Evolutionary conservation across 2,329 filamentous ascomycete genomes (phyloP).

Genomic region (Colletotrichum tanaceti): DNA sequence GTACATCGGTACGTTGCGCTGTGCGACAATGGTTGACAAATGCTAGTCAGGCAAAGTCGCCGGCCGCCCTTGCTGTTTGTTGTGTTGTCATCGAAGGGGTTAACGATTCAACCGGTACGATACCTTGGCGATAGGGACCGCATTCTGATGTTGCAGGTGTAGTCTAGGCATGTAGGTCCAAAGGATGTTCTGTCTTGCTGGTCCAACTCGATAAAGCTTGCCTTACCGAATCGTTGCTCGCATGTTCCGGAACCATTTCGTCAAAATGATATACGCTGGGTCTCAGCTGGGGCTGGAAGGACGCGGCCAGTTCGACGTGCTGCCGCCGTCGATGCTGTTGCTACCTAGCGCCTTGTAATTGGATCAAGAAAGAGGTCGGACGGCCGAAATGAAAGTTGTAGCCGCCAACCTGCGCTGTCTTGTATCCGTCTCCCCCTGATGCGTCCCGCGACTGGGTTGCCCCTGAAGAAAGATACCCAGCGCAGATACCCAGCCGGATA

Average conservation of each 20-base stretch:
- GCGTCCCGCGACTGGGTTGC: not conserved
- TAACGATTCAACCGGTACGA: not conserved
- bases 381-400: slow-evolving; percentile 1
- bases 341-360: not conserved
- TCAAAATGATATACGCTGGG: not conserved
- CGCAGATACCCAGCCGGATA: not conserved
- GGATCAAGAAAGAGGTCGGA: not conserved
- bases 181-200: too few relatives aligned
- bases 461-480: not conserved
- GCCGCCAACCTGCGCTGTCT: not conserved
- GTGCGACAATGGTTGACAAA: not conserved
- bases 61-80: not conserved
- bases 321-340: not conserved
- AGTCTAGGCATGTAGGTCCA: not conserved
- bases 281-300: slow-evolving; percentile 1
- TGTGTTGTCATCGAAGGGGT: not conserved
- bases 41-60: not conserved
- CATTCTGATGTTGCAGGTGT: not conserved
- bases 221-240: not conserved
- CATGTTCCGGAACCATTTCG: not conserved
- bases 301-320: not conserved
- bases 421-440: not conserved
- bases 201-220: not conserved
- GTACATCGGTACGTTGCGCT: not conserved
- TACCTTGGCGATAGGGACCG: not conserved